Conservation (phyloP, 1,284 basidiomycete genomes). For the Sporisorium iseilematis-ciliati region DNA sequence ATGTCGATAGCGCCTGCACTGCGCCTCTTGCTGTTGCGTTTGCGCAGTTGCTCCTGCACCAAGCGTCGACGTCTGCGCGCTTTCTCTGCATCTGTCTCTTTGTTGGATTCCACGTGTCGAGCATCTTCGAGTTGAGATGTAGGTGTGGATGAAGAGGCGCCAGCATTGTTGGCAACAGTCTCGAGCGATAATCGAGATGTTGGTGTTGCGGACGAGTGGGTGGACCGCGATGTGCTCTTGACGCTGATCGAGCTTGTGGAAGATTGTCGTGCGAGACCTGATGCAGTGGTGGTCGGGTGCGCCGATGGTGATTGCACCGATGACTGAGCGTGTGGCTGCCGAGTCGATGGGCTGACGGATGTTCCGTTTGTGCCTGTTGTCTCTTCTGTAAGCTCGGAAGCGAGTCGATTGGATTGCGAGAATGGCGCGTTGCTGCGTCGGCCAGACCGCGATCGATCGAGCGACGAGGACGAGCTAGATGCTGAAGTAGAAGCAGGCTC, state of each 20-base stretch:
- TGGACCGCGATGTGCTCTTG: background rate
- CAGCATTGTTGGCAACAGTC: slow-evolving; percentile 1
- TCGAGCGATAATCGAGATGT: slow-evolving; percentile 9
- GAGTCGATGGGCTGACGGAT: background rate
- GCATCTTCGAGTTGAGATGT: slow-evolving; percentile 6
- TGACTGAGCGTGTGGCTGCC: background rate
- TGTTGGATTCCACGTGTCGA: background rate
- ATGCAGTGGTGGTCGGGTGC: slow-evolving; percentile 6
- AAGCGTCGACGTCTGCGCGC: slow-evolving; percentile 29
- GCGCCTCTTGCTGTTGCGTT: slow-evolving; percentile 33
- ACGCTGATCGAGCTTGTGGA: slow-evolving; percentile 7
- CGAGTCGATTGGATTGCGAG: background rate
- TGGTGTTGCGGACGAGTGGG: slow-evolving; percentile 6
- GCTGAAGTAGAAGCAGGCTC: background rate
- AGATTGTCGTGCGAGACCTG: slow-evolving; percentile 2
- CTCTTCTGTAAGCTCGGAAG: background rate
- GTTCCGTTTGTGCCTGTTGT: background rate
- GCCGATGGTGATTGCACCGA: slow-evolving; percentile 1
- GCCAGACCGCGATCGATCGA: slow-evolving; percentile 15
- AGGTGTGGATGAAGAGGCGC: slow-evolving; percentile 9
- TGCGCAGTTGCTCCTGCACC: slow-evolving; percentile 44
- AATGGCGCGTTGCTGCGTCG: slow-evolving; percentile 12
- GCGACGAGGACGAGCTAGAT: slow-evolving; percentile 10
- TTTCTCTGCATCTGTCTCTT: slow-evolving; percentile 22
- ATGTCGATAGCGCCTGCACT: slow-evolving; percentile 20